These are phyloP conservation scores for Aspergillus phoenicis DNA, from an alignment of 2,329 filamentous ascomycete genomes.

Conservation along the genomic window DNA sequence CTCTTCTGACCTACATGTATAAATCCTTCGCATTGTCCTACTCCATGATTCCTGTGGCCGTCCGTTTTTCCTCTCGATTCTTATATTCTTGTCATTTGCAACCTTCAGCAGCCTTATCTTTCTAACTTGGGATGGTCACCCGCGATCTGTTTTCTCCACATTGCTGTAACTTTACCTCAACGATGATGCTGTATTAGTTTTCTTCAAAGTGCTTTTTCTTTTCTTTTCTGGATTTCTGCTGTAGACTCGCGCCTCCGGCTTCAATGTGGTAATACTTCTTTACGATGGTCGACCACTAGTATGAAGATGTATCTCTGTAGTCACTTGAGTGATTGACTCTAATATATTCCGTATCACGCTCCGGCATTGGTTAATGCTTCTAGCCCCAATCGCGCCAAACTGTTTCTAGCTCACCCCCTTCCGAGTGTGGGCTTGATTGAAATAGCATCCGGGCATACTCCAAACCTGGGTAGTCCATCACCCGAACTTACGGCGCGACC, in stretches of 20 bases:
- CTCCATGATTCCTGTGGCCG: slow-evolving; percentile 23
- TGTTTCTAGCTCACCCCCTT: not conserved
- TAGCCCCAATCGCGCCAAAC: not conserved
- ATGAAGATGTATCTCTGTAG: not conserved
- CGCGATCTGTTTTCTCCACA: slow-evolving; percentile 27
- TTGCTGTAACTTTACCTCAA: slow-evolving; percentile 37
- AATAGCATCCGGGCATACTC: not conserved
- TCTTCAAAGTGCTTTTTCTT: slow-evolving; percentile 8
- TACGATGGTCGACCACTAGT: not conserved
- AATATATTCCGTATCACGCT: not conserved
- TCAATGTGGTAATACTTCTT: not conserved
- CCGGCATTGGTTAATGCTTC: not conserved
- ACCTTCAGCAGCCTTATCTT: slow-evolving; percentile 26
- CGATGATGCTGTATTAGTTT: slow-evolving; percentile 35
- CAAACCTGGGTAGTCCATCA: not conserved
- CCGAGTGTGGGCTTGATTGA: not conserved
- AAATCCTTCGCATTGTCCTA: slow-evolving; percentile 31
- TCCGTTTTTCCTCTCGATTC: slow-evolving; percentile 20
- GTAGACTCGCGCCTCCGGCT: slow-evolving; percentile 8
- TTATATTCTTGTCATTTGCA: slow-evolving; percentile 22
- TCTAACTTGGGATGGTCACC: slow-evolving; percentile 24
- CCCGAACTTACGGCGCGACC: not conserved
- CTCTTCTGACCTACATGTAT: slow-evolving; percentile 35
- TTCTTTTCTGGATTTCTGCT: not conserved
- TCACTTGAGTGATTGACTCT: not conserved